Evolutionary conservation across 2,329 filamentous ascomycete species (phyloP), one percentile per base, ranked within the genome.

Genomic region (Cephalotrichum gorgonifer): DNA sequence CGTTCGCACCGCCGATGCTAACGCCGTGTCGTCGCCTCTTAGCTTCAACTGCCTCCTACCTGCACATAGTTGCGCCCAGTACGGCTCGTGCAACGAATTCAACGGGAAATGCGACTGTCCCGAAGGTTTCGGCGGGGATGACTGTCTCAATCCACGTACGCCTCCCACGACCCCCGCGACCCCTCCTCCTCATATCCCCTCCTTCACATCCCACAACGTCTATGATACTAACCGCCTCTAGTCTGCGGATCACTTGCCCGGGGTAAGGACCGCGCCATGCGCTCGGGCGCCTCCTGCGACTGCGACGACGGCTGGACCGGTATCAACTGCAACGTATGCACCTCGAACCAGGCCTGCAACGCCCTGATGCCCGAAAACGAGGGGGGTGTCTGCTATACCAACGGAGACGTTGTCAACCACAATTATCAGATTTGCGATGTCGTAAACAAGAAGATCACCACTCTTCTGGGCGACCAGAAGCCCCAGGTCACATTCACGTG

Each of bases 341-440:
- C 85, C 52, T 81, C 82, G 4, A 76, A 97, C 63, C 73, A 85
- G 56, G 90, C 86, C 15, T 98, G 93, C 61, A 81, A 93, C 62
- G 83, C 87, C 30, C 72, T 98, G 66, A 95, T 95, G 83, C 87
- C 88, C 4, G 81, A 84, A 14, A 79, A 79, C 3, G 78, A 88
- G 53, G 88, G 84, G 43, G 93, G 89, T 28, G 83, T 95, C 11
- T 98, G 93, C 70, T 97, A 96, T 64, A 85, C 87, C 60, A 84
- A 91, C 56, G 91, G 91, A 43, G 81, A 95, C 56, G 84, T 94
- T 11, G 84, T 97, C 54, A 89, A 93, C 58, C 82, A 94, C 67
- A 98, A 97, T 71, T 91, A 89, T 69, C 94, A 98, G 68, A 93
- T 95, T 71, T 98, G 93, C 69, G 88, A 94, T 65, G 93, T 98